Percentiles rank a stretch among this genome's conserved stretches.
phyloP scores from a whole-genome alignment of 2,329 filamentous ascomycete species.

The Albophoma yamanashiensis region DNA sequence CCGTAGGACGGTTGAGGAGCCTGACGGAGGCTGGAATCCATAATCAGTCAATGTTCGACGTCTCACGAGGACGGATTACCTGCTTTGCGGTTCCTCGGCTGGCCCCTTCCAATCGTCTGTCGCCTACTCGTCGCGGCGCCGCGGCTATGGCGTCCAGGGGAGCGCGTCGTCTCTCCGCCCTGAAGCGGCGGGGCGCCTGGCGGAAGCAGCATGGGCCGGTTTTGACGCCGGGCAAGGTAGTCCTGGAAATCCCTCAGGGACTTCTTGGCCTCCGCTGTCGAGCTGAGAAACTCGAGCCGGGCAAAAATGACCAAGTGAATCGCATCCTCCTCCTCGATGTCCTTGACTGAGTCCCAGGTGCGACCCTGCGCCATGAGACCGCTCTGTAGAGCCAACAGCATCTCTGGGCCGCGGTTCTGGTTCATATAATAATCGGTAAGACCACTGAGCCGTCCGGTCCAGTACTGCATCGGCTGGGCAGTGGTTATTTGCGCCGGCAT shows the following conservation, averaged over 20 bases:
- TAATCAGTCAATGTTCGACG: background rate
- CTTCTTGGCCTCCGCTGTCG: conserved; percentile 33
- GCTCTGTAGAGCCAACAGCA: conserved; percentile 36
- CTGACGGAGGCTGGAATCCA: background rate
- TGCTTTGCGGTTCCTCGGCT: background rate
- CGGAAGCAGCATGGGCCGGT: conserved; percentile 29
- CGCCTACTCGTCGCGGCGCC: background rate
- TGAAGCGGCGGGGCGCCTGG: conserved; percentile 20
- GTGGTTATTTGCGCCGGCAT: conserved; percentile 22
- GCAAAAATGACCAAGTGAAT: conserved; percentile 32
- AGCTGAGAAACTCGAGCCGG: conserved; percentile 35
- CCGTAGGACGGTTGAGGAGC: background rate
- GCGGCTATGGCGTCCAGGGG: conserved; percentile 12
- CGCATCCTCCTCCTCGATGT: conserved; percentile 24
- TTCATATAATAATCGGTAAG: conserved; percentile 1
- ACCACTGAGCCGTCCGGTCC: conserved; percentile 46
- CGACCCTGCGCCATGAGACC: conserved; percentile 21
- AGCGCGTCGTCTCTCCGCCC: conserved; percentile 12
- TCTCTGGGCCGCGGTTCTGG: background rate
- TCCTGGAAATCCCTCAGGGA: conserved; percentile 39
- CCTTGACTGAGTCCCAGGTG: conserved; percentile 3
- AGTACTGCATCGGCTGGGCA: conserved; percentile 42
- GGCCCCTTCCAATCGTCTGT: background rate
- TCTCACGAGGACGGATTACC: background rate
- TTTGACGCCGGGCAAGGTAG: conserved; percentile 30